phyloP scores from a whole-genome alignment of 2,329 filamentous ascomycete species.

The Penicillium polonicum region DNA sequence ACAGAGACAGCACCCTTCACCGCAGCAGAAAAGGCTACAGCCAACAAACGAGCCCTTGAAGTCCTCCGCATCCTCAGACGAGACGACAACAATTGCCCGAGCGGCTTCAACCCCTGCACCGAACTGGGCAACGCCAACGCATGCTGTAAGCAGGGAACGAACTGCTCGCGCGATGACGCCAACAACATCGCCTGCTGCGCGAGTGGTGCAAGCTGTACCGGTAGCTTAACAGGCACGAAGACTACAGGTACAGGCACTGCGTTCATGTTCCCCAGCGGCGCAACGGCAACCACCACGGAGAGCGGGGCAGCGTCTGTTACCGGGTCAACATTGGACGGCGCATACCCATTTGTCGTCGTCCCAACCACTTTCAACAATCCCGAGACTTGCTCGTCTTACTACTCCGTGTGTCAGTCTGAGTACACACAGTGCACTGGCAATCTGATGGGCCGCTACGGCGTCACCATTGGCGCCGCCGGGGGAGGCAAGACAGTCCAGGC shows the following conservation, averaged over 20 bases:
- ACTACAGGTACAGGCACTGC: constrained; percentile 25
- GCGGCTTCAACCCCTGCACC: constrained; percentile 53
- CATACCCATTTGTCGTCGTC: constrained; percentile 54
- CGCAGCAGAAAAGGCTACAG: constrained; percentile 24
- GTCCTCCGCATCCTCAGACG: constrained; percentile 35
- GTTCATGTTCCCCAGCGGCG: constrained; percentile 39
- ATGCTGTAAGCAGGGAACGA: constrained; percentile 55
- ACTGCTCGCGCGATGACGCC: constrained; percentile 56
- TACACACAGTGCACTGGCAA: constrained; percentile 45
- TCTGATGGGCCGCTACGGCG: constrained; percentile 52
- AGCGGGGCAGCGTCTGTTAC: constrained; percentile 21
- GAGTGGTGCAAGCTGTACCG: constrained; percentile 57
- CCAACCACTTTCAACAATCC: constrained; percentile 55
- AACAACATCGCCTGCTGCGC: constrained; percentile 64
- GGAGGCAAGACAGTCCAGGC: constrained; percentile 51
- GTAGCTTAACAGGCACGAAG: constrained; percentile 45
- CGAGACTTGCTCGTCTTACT: constrained; percentile 54
- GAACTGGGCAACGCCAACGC: constrained; percentile 53
- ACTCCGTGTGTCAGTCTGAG: constrained; percentile 52
- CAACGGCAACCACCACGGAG: constrained; percentile 31
- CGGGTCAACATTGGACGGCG: constrained; percentile 48
- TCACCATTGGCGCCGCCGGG: constrained; percentile 52
- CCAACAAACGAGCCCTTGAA: constrained; percentile 29
- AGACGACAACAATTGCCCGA: constrained; percentile 48
- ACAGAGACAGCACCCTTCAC: constrained; percentile 34